Evolutionary conservation across 2,329 filamentous ascomycete species (phyloP), one percentile per base, ranked within the genome.

Genomic region (Zymoseptoria passerinii): DNA sequence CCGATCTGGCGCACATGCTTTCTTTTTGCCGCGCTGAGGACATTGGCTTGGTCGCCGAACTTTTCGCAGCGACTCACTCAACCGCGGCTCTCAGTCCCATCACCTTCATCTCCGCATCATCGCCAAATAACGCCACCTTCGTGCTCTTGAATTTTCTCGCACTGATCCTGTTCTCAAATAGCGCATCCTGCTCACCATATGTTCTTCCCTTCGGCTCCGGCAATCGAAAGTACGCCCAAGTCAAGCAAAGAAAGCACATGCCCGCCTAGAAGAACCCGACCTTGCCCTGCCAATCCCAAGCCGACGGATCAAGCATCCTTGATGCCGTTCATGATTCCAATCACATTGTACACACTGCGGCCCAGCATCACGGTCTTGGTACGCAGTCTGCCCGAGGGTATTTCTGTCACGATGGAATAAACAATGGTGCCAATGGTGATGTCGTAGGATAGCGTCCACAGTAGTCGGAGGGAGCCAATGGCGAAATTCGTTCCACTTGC

Each of bases 171-270:
- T 72, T 69, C 64, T 81, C 79, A 63, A 84, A 84, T 63, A 84
- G 68, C 16, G 78, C 70, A 55, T 83, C 81, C 2, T 84, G 74
- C 69, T 84, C 81, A 50, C 77, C 79, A 55, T 80, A 78, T 0
- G 79, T 80, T 50, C 78, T 75, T 6, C 76, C 80, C 58, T 76
- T 78, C 16, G 81, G 80, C 72, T 84, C 82, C 3, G 80, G 80
- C 4, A 82, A 72, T 18, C 77, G 78, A 65, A 80, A 80, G 59
- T 73, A 80, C 0, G 80, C 78, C 75, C 82, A 84, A 0, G 75
- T 53, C 2, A 77, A 69, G 35, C 78, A 79, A 3, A 76, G 13
- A 3, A 78, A 61, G 62, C 79, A 79, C 9, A 78, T 73, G 1
- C 66, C 71, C 8, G 70, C 73, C 69, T 71, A 78, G 52, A 78